Base-by-base conservation (phyloP, 345 rosid species). In the Populus alba region DNA sequence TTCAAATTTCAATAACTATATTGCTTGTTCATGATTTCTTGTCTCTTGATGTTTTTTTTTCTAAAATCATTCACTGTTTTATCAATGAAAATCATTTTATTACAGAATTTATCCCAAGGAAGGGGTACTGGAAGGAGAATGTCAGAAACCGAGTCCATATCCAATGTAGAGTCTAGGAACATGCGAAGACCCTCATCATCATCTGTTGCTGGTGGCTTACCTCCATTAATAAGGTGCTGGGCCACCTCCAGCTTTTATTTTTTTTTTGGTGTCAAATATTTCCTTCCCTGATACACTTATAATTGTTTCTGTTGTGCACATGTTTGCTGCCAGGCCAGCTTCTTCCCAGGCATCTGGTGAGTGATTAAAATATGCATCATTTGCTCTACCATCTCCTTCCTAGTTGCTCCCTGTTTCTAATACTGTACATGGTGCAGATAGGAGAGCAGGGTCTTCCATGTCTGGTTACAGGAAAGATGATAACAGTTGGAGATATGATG, bases 201-300 rank as follows among this genome's bases (percentile, higher is more conserved):
- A 72, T 87, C 95, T 80, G 92, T 93, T 80, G 94, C 94, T 71
- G 93, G 95, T 77, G 95, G 91, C 80, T 87, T 92, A 82, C 99
- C 99, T 75, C 98, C 98, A 47, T 47, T 83, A n/a, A 93, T 92
- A 90, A 94, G 97, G 97, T 96, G 83, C 81, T 53, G 78, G 39
- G 65, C 77, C 75, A 73, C 5, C 66, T n/a, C 77, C 18, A 37
- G 39, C 70, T 35, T 38, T 31, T 33, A 9, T 22, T 62, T 43
- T 68, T 37, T 62, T 31, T 62, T 61, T 39, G 25, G 17, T 9
- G 11, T 65, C 75, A 67, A 8, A 23, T 63, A 3, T 43, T 51
- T 71, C 66, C 59, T 74, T 68, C 20, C 13, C 61, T 16, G 20
- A n/a, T 72, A 47, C 53, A 70, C 70, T 70, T 74, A 70, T 79